Conservation (phyloP, 495 filamentous ascomycete species). For the Daldinia bambusicola region DNA sequence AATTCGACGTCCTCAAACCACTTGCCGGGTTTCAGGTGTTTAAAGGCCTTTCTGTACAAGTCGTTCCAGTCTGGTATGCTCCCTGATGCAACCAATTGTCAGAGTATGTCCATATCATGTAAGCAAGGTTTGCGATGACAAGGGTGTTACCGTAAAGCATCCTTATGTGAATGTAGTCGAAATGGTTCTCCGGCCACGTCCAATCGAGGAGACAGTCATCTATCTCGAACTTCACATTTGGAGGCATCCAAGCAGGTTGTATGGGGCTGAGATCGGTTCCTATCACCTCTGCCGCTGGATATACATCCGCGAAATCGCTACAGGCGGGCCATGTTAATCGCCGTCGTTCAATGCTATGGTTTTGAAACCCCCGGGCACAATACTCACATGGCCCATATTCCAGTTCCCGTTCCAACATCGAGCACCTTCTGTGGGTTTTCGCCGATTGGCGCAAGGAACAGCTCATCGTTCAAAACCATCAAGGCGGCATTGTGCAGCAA, state of each 20-base stretch:
- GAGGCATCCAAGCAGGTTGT: constrained; percentile 29
- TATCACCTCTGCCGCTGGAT: constrained; percentile 24
- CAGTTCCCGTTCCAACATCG: constrained; percentile 73
- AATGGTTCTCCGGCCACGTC: constrained; percentile 27
- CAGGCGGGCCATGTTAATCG: constrained; percentile 2
- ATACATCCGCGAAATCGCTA: constrained; percentile 26
- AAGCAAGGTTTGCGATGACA: background rate
- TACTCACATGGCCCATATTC: constrained; percentile 67
- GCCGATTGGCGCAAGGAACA: constrained; percentile 58
- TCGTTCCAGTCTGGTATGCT: constrained; percentile 22
- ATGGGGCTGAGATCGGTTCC: constrained; percentile 27
- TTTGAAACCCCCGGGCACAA: background rate
- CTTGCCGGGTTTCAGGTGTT: constrained; percentile 17
- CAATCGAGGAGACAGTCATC: constrained; percentile 29
- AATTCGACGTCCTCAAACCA: constrained; percentile 20
- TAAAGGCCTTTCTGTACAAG: constrained; percentile 22
- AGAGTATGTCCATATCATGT: background rate
- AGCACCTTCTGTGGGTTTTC: constrained; percentile 61
- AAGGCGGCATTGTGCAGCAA: constrained; percentile 16
- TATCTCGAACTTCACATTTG: constrained; percentile 35
- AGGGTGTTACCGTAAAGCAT: constrained; percentile 22
- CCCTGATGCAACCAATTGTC: constrained; percentile 2
- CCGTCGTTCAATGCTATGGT: background rate
- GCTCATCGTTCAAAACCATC: constrained; percentile 13
- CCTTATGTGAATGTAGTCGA: constrained; percentile 30